Base-by-base conservation (phyloP, 2,329 filamentous ascomycete genomes). In the Capronia coronata region DNA sequence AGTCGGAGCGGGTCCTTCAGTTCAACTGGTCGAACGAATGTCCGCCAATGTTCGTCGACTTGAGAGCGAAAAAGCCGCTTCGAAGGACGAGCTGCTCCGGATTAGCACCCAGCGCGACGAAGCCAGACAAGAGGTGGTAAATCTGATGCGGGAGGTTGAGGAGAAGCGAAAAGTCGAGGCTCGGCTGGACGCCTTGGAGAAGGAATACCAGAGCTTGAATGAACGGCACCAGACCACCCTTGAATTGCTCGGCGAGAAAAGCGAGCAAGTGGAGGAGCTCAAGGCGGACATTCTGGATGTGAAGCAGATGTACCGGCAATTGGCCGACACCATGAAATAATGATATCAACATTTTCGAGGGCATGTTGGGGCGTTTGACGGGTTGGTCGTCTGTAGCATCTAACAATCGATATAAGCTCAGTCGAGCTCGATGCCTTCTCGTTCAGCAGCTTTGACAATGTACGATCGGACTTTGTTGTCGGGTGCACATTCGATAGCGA, bases 221-320 rank as follows among this genome's bases (percentile, higher is more conserved):
- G 74, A 80, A 55, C 77, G 91, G 61, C 95, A 97, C 65, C 83
- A 94, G 65, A 93, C 89, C 11, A 94, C 88, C 52, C 74, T 98
- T 46, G 90, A 97, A 71, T 84, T 97, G 81, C 71, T 98, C 49
- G 93, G 93, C 1, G 93, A 98, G 77, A 95, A 95, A 78, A 95
- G 88, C 67, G 93, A 98, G 74, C 73, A 85, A 63, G 90, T 95
- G 1, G 89, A 95, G 64, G 93, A 98, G 74, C 72, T 98, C 59
- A 82, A 77, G 67, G 84, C 86, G 10, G 93, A 97, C 73, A 86
- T 98, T 46, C 75, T 82, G 58, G 93, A 98, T 73, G 76, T 98
- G 66, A 98, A 98, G 74, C 84, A 83, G 63, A 95, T 98, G 77
- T 97, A 97, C 72, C 81, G 88, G 58, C 91, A 97, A 65, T 70